These are phyloP conservation scores for Pilatotrama ljubarskyi DNA, from an alignment of 768 basidiomycete species.

Conservation along the genomic window DNA sequence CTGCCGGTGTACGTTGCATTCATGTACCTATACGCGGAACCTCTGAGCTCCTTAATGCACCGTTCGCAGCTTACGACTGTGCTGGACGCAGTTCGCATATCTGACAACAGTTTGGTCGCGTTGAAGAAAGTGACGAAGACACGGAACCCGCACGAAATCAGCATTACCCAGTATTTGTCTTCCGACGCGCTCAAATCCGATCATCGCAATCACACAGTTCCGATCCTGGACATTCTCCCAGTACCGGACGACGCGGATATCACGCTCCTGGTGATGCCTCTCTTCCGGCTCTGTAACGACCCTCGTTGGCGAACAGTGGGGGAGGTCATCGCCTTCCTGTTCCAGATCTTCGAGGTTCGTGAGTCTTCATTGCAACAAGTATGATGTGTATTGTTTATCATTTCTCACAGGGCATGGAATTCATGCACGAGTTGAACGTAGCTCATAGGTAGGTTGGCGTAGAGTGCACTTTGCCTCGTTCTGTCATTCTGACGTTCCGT, in stretches of 20 bases:
- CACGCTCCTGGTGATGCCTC: slow-evolving; percentile 33
- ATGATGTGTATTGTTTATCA: background rate
- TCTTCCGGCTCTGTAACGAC: slow-evolving; percentile 23
- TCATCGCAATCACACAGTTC: slow-evolving; percentile 34
- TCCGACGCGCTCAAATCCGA: slow-evolving; percentile 20
- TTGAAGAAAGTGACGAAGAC: too few species aligned
- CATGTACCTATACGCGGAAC: too few species aligned
- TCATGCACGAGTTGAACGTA: slow-evolving; percentile 34
- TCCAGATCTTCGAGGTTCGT: slow-evolving; percentile 24
- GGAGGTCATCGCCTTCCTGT: slow-evolving; percentile 33
- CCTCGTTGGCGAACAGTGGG: slow-evolving; percentile 33
- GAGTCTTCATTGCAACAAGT: too few species aligned
- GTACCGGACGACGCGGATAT: slow-evolving; percentile 19
- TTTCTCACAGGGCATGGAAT: slow-evolving; percentile 36
- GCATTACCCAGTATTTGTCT: slow-evolving; percentile 24
- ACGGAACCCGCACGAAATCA: slow-evolving; percentile 9
- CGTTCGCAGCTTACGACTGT: too few species aligned
- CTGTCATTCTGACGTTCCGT: background rate
- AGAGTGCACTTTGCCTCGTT: too few species aligned
- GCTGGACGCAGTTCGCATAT: too few species aligned
- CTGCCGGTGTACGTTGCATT: background rate
- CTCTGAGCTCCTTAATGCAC: too few species aligned
- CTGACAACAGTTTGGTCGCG: too few species aligned
- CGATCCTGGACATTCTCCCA: slow-evolving; percentile 28
- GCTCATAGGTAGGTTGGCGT: slow-evolving; percentile 28